Evolutionary conservation across 495 filamentous ascomycete species (phyloP).

Genomic region (Thozetella sp.): DNA sequence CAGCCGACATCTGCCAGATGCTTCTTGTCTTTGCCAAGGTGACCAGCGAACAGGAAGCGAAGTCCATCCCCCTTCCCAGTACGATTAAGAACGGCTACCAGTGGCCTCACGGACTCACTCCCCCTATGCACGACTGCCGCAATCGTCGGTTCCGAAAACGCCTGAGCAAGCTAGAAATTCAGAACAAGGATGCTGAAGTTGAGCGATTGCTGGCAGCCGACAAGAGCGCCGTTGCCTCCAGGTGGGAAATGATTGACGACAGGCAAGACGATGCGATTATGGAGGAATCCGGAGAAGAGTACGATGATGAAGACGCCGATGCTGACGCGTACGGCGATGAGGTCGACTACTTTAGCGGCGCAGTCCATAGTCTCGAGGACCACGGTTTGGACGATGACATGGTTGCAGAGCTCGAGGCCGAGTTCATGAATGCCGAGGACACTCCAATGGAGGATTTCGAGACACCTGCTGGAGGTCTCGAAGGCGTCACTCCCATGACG

Average conservation of each 20-base stretch:
- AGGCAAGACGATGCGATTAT: constrained; percentile 48
- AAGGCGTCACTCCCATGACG: constrained; percentile 38
- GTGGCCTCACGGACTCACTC: constrained; percentile 91
- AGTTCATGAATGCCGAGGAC: constrained; percentile 25
- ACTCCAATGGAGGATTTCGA: constrained; percentile 26
- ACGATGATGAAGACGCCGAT: constrained; percentile 58
- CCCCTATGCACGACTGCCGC: constrained; percentile 84
- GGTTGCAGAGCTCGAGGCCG: constrained; percentile 40
- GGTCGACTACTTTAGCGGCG: constrained; percentile 44
- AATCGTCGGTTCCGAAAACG: constrained; percentile 86
- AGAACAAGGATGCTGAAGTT: constrained; percentile 84
- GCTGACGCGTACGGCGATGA: constrained; percentile 52
- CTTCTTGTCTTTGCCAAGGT: constrained; percentile 77
- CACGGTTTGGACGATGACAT: constrained; percentile 31
- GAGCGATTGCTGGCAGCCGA: constrained; percentile 76
- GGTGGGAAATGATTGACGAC: constrained; percentile 68
- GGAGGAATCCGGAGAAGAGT: constrained; percentile 50
- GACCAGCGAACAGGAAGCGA: constrained; percentile 73
- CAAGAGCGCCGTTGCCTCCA: constrained; percentile 51
- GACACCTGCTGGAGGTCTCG: constrained; percentile 32
- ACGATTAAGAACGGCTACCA: constrained; percentile 68
- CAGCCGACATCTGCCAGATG: constrained; percentile 95
- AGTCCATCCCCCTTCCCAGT: constrained; percentile 60
- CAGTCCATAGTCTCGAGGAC: constrained; percentile 20
- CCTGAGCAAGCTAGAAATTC: constrained; percentile 80